Base-by-base conservation (phyloP, 495 filamentous ascomycete species). In the Thermothielavioides terrestris region DNA sequence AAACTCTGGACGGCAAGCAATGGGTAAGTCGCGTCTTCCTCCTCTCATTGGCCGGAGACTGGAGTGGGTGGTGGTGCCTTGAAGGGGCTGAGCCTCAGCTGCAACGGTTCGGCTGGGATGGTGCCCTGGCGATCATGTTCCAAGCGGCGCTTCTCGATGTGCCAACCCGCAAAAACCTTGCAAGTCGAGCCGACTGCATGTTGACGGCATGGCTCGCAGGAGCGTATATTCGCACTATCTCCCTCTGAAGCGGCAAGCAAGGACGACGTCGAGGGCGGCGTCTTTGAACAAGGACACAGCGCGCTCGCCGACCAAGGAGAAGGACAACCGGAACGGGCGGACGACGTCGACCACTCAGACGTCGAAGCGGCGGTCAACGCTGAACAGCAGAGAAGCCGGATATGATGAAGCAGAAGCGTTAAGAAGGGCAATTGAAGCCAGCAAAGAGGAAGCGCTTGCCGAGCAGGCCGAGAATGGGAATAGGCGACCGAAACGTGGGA, bases 371-470 rank as follows among this genome's bases (percentile, higher is more conserved):
- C 82, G 92, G 14, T 94, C 91, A 23, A 99, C 92, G 8, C 95
- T 97, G 88, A 95, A 97, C 60, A 97, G 94, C 64, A 80, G 91
- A 44, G 88, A 90, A 62, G 90, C 92, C 42, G 89, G 87, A 6
- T 96, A 96, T 61, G 90, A 97, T 55, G 90, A 95, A 68, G 89
- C 94, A 54, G 92, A 95, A 65, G 82, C 87, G 50, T 64, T 99
- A 26, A 80, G 88, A 49, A 77, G 84, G 56, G 94, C 89, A 15
- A 88, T 99, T 58, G 92, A 97, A 64, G 89, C 94, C 50, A 99
- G 92, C 70, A 96, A 89, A 65, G 80, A 85, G 57, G 79, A 81
- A n/a, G 73, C 73, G 27, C 63, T 61, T 49, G 59, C 66, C 26
- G 72, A 76, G 35, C 63, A 63, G 12, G 69, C 71, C 27, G 82